Evolutionary conservation across 331 rosid genomes (phyloP).

Genomic region (Saraca asoca): DNA sequence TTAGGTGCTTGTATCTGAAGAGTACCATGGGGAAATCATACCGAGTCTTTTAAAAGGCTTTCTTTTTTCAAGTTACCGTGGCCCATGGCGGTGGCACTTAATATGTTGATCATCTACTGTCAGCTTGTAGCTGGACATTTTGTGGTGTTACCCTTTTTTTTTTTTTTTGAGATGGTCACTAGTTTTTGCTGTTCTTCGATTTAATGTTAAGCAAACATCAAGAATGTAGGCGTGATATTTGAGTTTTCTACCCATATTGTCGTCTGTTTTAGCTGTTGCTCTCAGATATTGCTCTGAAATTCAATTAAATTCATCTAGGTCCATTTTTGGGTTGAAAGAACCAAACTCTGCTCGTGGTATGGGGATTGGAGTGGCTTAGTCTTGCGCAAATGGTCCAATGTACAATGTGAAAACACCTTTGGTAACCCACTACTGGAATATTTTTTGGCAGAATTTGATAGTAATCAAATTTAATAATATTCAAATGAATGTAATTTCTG

Average conservation of each 20-base stretch:
- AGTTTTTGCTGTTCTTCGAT: not conserved
- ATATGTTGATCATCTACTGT: not conserved
- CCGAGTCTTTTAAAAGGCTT: constrained; percentile 50
- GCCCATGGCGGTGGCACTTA: not conserved
- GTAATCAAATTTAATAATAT: too few species aligned
- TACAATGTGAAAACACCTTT: too few species aligned
- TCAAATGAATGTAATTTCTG: too few species aligned
- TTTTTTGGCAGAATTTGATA: too few species aligned
- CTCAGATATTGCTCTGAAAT: too few species aligned
- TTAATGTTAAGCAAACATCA: constrained; percentile 17
- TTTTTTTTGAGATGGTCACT: not conserved
- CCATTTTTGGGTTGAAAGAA: too few species aligned
- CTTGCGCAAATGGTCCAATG: too few species aligned
- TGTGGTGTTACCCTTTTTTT: constrained; percentile 11
- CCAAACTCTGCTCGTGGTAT: too few species aligned
- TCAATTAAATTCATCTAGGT: too few species aligned
- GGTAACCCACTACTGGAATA: too few species aligned
- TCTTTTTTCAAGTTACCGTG: constrained; percentile 4
- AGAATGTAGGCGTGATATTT: not conserved
- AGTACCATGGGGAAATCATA: constrained; percentile 76
- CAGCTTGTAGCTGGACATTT: constrained; percentile 31
- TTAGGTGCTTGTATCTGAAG: constrained; percentile 70
- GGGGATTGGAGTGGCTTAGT: too few species aligned
- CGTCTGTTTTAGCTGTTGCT: not conserved
- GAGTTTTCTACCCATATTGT: not conserved